These are phyloP conservation scores for Helminthosporium solani DNA, from an alignment of 2,329 filamentous ascomycete species.

Conservation along the genomic window DNA sequence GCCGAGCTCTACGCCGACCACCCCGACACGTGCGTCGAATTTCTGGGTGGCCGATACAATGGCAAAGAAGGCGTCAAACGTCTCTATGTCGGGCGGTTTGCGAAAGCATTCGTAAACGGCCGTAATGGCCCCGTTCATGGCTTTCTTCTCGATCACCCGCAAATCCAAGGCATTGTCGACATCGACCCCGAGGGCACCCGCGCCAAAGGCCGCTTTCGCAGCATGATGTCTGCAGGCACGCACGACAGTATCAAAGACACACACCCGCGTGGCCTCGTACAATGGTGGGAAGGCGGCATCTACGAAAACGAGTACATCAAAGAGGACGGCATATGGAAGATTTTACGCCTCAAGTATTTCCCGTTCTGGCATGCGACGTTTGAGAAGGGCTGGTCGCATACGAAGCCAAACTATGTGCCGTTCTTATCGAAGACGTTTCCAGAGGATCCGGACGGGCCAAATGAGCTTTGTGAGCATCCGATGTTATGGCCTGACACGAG, in stretches of 20 bases:
- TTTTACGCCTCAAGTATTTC: conserved; percentile 57
- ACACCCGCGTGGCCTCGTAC: conserved; percentile 54
- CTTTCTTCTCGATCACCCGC: conserved; percentile 59
- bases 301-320: conserved; percentile 63
- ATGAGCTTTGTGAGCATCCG: conserved; percentile 55
- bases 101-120: conserved; percentile 52
- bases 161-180: conserved; percentile 59
- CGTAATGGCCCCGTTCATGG: conserved; percentile 59
- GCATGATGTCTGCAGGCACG: conserved; percentile 57
- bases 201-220: conserved; percentile 55
- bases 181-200: conserved; percentile 50
- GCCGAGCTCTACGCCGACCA: conserved; percentile 53
- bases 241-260: conserved; percentile 53
- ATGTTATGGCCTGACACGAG: conserved; percentile 60
- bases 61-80: conserved; percentile 54
- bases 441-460: conserved; percentile 53
- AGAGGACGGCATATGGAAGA: conserved; percentile 56
- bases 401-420: conserved; percentile 55
- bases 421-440: conserved; percentile 53
- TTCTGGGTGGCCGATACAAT: conserved; percentile 56
- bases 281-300: conserved; percentile 61
- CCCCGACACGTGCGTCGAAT: conserved; percentile 57
- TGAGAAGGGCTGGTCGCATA: conserved; percentile 56
- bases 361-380: conserved; percentile 59
- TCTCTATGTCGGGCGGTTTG: conserved; percentile 56